Percentiles rank a stretch among this genome's conserved stretches.
phyloP scores from a whole-genome alignment of 1,284 basidiomycete genomes.

The Tilletiaria anomala region DNA sequence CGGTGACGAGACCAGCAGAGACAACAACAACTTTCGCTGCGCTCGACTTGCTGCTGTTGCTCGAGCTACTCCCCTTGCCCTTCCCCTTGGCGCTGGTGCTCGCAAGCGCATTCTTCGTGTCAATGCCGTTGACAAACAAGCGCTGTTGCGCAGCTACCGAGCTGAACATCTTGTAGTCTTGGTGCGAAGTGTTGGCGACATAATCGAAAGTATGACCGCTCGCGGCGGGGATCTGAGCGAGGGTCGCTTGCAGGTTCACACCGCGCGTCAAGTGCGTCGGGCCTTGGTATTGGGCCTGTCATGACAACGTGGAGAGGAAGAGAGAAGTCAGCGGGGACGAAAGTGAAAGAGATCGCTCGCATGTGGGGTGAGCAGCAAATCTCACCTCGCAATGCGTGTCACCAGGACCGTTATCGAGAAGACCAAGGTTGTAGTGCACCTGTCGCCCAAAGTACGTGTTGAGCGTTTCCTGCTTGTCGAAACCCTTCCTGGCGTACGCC shows the following conservation, averaged over 20 bases:
- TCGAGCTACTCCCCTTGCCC: too few species aligned
- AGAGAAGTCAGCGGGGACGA: not conserved
- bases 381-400: constrained; percentile 26
- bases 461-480: constrained; percentile 9
- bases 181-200: constrained; percentile 14
- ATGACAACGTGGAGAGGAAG: constrained; percentile 3
- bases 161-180: constrained; percentile 24
- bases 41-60: too few species aligned
- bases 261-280: constrained; percentile 20
- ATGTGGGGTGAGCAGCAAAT: too few species aligned
- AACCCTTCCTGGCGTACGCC: constrained; percentile 15
- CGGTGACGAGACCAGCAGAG: too few species aligned
- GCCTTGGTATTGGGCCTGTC: constrained; percentile 26
- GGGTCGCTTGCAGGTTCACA: constrained; percentile 14
- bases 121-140: constrained; percentile 11
- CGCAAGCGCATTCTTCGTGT: too few species aligned
- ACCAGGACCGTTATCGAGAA: constrained; percentile 18
- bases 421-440: constrained; percentile 20
- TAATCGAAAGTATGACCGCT: constrained; percentile 7
- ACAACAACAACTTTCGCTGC: too few species aligned
- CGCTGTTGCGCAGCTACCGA: constrained; percentile 14
- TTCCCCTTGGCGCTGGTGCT: too few species aligned
- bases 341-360: not conserved
- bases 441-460: constrained; percentile 13
- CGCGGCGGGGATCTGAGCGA: not conserved